These are phyloP conservation scores for Phytophthora ohioensis DNA, from an alignment of 352 stramenopile species.

Conservation along the genomic window DNA sequence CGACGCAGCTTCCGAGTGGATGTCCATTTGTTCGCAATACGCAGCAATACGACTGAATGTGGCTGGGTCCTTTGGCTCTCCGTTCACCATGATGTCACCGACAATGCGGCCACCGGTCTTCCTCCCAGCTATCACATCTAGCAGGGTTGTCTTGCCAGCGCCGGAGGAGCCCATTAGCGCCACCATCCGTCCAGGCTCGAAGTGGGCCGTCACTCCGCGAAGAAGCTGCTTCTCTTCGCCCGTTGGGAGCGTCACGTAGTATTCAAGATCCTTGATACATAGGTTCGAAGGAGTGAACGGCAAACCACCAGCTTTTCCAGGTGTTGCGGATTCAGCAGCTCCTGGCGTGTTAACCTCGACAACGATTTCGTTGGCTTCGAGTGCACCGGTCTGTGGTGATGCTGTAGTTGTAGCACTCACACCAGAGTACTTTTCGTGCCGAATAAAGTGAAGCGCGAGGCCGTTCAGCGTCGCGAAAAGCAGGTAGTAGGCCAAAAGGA, in stretches of 20 bases:
- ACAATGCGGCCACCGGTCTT: slow-evolving; percentile 61
- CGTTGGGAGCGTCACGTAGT: slow-evolving; percentile 11
- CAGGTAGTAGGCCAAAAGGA: not conserved
- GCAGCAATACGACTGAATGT: not conserved
- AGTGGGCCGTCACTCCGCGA: slow-evolving; percentile 43
- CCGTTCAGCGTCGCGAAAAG: not conserved
- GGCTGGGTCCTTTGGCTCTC: slow-evolving; percentile 80
- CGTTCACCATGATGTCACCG: slow-evolving; percentile 90
- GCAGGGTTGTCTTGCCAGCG: not conserved
- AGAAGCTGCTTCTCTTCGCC: slow-evolving; percentile 49
- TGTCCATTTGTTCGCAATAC: slow-evolving; percentile 15
- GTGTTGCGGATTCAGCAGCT: not conserved
- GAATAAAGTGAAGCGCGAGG: not conserved
- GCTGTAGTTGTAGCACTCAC: not conserved
- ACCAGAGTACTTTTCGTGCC: not conserved
- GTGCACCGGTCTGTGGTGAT: not conserved
- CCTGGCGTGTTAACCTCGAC: not conserved
- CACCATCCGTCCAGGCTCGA: slow-evolving; percentile 37
- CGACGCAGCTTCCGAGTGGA: slow-evolving; percentile 70
- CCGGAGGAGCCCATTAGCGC: not conserved
- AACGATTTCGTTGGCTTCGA: not conserved
- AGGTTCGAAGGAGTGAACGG: slow-evolving; percentile 41
- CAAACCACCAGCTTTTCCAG: not conserved
- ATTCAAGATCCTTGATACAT: slow-evolving; percentile 33
- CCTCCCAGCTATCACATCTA: slow-evolving; percentile 49